Percentiles rank a stretch among this genome's conserved stretches.
Conservation (phyloP, 2,329 filamentous ascomycete genomes). For the Alternaria metachromatica region DNA sequence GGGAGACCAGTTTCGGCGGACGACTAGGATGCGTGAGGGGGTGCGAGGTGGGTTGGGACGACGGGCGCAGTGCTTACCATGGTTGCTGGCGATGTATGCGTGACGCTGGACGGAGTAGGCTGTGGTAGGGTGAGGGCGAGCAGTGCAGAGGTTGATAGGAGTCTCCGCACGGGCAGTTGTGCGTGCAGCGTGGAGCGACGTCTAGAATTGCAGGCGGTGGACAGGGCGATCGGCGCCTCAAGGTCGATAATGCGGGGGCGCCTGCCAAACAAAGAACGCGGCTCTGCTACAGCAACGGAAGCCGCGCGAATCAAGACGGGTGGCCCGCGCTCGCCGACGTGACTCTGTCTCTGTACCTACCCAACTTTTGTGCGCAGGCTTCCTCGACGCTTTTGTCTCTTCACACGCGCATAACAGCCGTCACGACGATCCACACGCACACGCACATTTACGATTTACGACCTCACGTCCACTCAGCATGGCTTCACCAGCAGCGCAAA, state of each 20-base stretch:
- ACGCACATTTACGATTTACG: not conserved
- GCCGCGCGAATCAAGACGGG: slow-evolving; percentile 9
- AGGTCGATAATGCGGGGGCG: slow-evolving; percentile 30
- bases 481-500: slow-evolving; percentile 44
- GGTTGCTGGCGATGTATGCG: slow-evolving; percentile 2
- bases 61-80: slow-evolving; percentile 39
- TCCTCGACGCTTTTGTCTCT: not conserved
- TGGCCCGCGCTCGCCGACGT: slow-evolving; percentile 9
- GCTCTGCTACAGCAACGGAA: slow-evolving; percentile 5
- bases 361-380: not conserved
- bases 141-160: slow-evolving; percentile 5
- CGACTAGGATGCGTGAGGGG: slow-evolving; percentile 38
- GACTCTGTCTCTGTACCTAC: not conserved
- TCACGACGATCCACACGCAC: not conserved
- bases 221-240: slow-evolving; percentile 26
- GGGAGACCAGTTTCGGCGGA: slow-evolving; percentile 69
- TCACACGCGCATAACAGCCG: not conserved
- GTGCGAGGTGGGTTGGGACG: not conserved
- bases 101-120: not conserved
- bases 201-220: slow-evolving; percentile 16
- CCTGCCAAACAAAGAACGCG: slow-evolving; percentile 12
- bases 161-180: slow-evolving; percentile 1
- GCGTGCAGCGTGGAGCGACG: slow-evolving; percentile 11
- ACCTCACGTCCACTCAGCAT: slow-evolving; percentile 26
- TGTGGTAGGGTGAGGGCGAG: not conserved